These are phyloP conservation scores for Lactarius sp. DNA, from an alignment of 768 basidiomycete genomes.

Conservation along the genomic window DNA sequence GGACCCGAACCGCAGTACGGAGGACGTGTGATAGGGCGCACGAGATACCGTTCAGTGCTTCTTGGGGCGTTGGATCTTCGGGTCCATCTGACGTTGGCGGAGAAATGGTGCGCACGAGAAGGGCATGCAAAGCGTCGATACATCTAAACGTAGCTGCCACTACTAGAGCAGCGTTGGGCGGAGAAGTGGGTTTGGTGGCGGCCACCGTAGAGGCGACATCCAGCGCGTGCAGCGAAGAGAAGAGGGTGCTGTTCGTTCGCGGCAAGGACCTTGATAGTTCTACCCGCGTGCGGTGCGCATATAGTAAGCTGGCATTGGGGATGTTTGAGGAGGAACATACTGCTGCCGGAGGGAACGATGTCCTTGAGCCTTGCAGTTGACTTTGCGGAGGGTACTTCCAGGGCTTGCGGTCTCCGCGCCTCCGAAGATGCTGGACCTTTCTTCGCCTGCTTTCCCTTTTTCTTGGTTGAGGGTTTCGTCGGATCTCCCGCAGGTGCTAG, in stretches of 20 bases:
- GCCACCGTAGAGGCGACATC: background rate
- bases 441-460: background rate
- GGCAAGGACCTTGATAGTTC: background rate
- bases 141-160: conserved; percentile 6
- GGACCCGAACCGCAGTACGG: background rate
- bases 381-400: background rate
- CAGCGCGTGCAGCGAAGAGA: conserved; percentile 16
- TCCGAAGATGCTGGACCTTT: background rate
- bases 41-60: conserved; percentile 3
- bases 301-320: background rate
- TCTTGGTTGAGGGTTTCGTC: background rate
- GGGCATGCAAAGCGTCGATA: background rate
- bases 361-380: background rate
- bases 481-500: background rate
- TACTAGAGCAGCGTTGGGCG: background rate
- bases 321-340: background rate
- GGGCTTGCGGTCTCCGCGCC: background rate
- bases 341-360: background rate
- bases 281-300: background rate
- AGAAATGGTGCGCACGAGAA: conserved; percentile 8
- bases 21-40: conserved; percentile 4
- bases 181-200: background rate
- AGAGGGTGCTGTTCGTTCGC: background rate
- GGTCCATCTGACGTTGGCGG: background rate
- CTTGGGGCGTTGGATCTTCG: conserved; percentile 1